These are phyloP conservation scores for Raddia guianensis DNA, from an alignment of 176 grass and related monocot genomes.

Conservation along the genomic window DNA sequence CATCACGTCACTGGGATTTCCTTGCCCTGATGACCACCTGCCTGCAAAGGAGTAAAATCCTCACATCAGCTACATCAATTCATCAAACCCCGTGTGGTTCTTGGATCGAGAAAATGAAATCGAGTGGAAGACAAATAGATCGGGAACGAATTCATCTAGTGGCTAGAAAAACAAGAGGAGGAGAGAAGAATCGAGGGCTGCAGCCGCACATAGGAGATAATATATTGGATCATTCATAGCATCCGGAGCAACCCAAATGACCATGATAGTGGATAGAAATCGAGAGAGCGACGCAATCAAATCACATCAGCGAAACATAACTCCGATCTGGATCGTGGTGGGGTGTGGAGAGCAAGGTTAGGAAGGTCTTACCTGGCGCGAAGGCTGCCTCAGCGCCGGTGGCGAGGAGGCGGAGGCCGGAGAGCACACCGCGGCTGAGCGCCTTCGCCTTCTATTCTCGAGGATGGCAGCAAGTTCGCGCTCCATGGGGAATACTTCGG, in stretches of 20 bases:
- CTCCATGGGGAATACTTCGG: no score
- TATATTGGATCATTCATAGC: no score
- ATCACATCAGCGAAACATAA: neutral
- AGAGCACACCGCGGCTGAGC: constrained; percentile 34
- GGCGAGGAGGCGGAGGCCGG: constrained; percentile 36
- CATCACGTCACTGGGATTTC: no score
- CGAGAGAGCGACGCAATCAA: neutral
- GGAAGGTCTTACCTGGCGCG: constrained; percentile 25
- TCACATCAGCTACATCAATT: constrained; percentile 16
- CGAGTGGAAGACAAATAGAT: constrained; percentile 26
- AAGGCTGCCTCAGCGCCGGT: constrained; percentile 3
- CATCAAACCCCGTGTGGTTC: neutral
- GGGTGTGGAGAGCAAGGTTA: neutral
- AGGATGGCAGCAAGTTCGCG: no score
- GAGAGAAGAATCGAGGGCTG: no score
- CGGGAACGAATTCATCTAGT: constrained; percentile 32
- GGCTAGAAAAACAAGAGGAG: no score
- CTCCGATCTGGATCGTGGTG: constrained; percentile 2
- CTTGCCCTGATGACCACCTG: constrained; percentile 90
- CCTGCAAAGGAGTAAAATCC: constrained; percentile 43
- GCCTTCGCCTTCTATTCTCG: constrained; percentile 28
- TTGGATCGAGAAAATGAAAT: constrained; percentile 52
- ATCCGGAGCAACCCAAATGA: neutral
- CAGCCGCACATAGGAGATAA: no score
- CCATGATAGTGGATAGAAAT: neutral